A percentile compares a stretch with the other conserved stretches of the same genome.
These are phyloP conservation scores for Wallacemonas sp. DNA, from an alignment of 208 protist genomes.

Conservation along the genomic window DNA sequence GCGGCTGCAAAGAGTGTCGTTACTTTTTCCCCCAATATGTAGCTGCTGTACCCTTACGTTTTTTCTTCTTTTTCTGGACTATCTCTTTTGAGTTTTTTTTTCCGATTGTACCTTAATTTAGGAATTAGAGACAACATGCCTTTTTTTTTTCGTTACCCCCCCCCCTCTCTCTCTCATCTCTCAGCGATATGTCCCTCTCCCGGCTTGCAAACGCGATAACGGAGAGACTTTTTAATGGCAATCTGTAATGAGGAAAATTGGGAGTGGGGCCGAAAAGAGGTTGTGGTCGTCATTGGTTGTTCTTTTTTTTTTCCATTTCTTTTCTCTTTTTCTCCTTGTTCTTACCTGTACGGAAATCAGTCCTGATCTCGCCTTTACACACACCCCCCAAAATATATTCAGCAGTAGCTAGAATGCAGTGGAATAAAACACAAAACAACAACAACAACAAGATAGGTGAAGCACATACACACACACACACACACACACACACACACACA, in stretches of 20 bases:
- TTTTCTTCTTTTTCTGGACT: constrained; percentile 14
- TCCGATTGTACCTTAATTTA: constrained; percentile 11
- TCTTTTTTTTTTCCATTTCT: constrained; percentile 1
- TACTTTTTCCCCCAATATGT: background rate
- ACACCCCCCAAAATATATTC: background rate
- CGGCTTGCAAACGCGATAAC: background rate
- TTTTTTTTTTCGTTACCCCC: constrained; percentile 6
- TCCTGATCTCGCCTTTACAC: background rate
- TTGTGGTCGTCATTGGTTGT: background rate
- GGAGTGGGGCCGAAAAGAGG: background rate
- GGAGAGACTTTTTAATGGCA: too few relatives aligned
- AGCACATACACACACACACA: constrained; percentile 7
- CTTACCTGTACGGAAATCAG: constrained; percentile 4
- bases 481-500: background rate
- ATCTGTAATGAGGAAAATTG: background rate
- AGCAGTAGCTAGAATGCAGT: background rate
- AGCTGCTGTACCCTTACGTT: constrained; percentile 12
- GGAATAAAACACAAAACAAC: background rate
- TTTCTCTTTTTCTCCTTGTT: constrained; percentile 1
- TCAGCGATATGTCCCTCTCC: background rate
- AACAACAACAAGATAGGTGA: background rate
- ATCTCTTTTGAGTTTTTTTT: background rate
- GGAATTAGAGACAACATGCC: background rate
- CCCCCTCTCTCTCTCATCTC: background rate
- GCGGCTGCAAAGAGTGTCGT: too few relatives aligned